Base-by-base conservation (phyloP, 139 green algal genomes). In the Chlamydomonas schloesseri region DNA sequence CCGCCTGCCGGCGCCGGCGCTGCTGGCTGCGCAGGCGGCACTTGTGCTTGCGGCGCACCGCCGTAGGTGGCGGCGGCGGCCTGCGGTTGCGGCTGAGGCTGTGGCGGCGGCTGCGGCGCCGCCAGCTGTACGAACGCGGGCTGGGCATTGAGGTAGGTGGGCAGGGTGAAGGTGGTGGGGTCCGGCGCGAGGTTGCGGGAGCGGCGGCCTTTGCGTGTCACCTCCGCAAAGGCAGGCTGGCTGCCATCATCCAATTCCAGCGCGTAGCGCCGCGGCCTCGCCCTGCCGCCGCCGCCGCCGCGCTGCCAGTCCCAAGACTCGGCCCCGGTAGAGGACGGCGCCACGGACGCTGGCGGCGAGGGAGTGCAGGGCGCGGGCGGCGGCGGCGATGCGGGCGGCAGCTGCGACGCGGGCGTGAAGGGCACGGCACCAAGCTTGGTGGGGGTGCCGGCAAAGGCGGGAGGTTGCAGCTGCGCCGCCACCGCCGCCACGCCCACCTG, bases 131-230 rank as follows among this genome's bases (percentile, higher is more conserved):
- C 42, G 42, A 50, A 50, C 42, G 42, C 42, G 42, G 42, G 65
- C 47, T 77, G 79, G 79, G 65, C 76, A 8, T 47, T 70, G 21
- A 50, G 47, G 79, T 85, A 85, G 14, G n/a, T 34, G 2, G 79
- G 79, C 65, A 85, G 79, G 10, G 33, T 50, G 79, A 85, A 85
- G 9, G 29, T 53, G 1, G 5, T 42, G 6, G 64, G n/a, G 6
- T 76, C 67, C 6, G 47, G 79, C 31, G 79, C 47, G 9, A 85
- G 67, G 79, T 76, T 85, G 46, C 79, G 79, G 0, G 79, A 85
- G 24, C 79, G 65, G 28, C 67, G 79, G 47, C 79, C 79, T 13
- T 31, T 31, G 18, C 67, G 42, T 0, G 65, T 85, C 31, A 37
- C 31, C 18, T 20, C 3, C 4, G 79, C 65, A 47, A 85, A 85